Percentiles rank a stretch among this genome's conserved stretches.
Evolutionary conservation across 768 basidiomycete genomes (phyloP).

Genomic region (Termitomyces sp.): DNA sequence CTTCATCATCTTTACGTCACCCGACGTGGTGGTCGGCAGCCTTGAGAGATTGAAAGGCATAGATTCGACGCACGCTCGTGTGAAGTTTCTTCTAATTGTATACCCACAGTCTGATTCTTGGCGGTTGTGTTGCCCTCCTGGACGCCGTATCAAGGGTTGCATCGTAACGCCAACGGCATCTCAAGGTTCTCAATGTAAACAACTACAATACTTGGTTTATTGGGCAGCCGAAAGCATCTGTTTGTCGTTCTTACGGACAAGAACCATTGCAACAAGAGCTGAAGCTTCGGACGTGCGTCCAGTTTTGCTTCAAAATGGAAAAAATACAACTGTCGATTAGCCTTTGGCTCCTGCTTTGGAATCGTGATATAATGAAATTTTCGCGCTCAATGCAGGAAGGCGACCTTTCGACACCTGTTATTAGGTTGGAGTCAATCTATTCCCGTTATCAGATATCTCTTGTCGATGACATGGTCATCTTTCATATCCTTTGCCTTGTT

Average conservation of each 20-base stretch:
- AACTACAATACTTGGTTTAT: background rate
- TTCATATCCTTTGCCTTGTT: background rate
- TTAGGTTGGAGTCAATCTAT: background rate
- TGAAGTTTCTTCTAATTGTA: background rate
- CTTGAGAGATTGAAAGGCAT: background rate
- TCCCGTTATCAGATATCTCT: constrained; percentile 7
- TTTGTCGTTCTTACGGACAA: background rate
- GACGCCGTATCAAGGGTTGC: background rate
- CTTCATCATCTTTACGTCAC: background rate
- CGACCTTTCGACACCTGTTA: background rate
- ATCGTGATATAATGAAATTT: background rate
- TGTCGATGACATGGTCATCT: background rate
- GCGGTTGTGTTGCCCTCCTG: background rate
- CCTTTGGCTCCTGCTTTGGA: background rate
- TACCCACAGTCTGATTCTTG: background rate
- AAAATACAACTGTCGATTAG: background rate
- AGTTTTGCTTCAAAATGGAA: background rate
- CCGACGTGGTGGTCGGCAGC: background rate
- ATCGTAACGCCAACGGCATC: background rate
- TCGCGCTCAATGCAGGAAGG: background rate
- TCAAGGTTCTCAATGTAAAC: background rate
- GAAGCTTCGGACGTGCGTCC: background rate
- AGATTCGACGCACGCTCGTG: background rate
- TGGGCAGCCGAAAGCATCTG: background rate
- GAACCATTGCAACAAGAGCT: background rate